Evolutionary conservation across 805 yeast genomes (phyloP), one percentile per base, ranked within the genome.

Genomic region (Candida ovalis): DNA sequence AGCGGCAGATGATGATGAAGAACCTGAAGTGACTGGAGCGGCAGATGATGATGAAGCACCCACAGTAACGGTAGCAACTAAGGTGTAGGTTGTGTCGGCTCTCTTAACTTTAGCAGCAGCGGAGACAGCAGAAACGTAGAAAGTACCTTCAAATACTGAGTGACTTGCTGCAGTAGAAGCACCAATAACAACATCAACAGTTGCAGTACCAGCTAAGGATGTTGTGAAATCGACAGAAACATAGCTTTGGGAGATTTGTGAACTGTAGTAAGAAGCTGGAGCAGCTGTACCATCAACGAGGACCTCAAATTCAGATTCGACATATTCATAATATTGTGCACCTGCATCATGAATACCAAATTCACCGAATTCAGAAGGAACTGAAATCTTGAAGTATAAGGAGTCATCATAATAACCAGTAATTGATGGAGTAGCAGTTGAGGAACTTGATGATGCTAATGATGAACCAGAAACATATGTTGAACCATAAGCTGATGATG

Each of bases 41-140:
- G 40, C n/a, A 10, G 45, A 22, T 15, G 27, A 15, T 30, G 45
- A 50, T 42, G 43, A 56, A 48, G 13, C 57, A 44, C 43, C 48
- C 40, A 25, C 28, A 49, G 43, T 55, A 40, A 44, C 49, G 45
- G 44, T 42, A 17, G 45, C 40, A 27, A 47, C 50, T 2, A 33
- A 27, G 10, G 46, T 15, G 22, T 36, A 43, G 6, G 44, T 24
- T 5, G 44, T 23, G 10, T 8, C 24, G 25, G 35, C 50, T 43
- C 50, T 47, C 45, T 39, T 43, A 13, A 40, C 43, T 8, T 28
- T 39, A n/a, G 18, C 42, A 3, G 17, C 36, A 21, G 10, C 19
- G 15, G 28, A 9, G 40, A 37, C 3, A 21, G 40, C 19, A 19
- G 40, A 15, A 19, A 7, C 27, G 40, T 15, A 15, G 40, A 24